These are phyloP conservation scores for Emiliania huxleyi DNA, from an alignment of 78 protist species.

Conservation along the genomic window DNA sequence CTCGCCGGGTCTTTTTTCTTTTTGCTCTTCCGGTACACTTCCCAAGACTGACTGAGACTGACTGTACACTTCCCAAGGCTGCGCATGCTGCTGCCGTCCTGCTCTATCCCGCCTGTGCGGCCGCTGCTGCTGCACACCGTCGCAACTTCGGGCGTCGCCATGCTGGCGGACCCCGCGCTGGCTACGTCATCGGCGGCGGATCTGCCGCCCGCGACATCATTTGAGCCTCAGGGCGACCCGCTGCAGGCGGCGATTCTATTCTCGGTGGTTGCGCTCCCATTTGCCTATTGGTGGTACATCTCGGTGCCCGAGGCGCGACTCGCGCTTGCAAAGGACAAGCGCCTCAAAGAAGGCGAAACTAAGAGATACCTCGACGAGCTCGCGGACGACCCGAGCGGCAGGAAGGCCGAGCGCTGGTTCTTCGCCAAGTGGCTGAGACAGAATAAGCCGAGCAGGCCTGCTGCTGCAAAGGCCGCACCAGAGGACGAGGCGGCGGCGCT, in stretches of 20 bases:
- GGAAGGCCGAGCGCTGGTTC: background rate
- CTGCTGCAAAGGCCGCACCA: background rate
- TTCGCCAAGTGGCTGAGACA: background rate
- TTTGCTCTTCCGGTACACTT: no score
- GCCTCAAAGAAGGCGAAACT: background rate
- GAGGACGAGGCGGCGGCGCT: background rate
- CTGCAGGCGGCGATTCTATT: background rate
- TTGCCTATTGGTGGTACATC: slow-evolving; percentile 7
- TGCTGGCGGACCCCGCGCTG: no score
- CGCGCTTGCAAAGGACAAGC: background rate
- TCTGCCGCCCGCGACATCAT: no score
- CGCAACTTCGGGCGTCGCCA: no score
- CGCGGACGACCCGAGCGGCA: no score
- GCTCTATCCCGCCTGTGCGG: no score
- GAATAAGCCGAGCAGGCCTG: background rate
- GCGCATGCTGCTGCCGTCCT: no score
- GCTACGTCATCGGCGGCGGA: no score
- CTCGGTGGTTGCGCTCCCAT: background rate
- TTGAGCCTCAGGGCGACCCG: background rate
- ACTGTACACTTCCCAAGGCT: no score
- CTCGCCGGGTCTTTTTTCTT: no score
- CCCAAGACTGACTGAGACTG: no score
- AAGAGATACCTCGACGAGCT: background rate
- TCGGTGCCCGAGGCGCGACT: background rate
- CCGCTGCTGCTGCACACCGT: no score